Conservation (phyloP, 1,284 basidiomycete genomes). For the Apiotrichum veenhuisii region DNA sequence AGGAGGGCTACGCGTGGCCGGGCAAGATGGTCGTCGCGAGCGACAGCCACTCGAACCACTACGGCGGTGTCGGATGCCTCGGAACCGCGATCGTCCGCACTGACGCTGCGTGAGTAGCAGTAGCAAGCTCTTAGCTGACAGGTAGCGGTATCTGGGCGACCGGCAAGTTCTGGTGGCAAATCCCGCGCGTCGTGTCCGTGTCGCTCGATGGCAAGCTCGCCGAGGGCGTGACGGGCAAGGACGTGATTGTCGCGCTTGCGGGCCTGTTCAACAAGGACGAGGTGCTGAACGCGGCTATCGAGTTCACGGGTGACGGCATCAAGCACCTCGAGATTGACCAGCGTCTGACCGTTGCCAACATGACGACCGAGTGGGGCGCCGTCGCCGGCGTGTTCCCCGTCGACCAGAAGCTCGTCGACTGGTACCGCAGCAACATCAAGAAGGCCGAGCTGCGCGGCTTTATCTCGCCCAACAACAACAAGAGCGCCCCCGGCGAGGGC, state of each 20-base stretch:
- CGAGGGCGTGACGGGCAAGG: slow-evolving; percentile 93
- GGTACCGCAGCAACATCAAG: slow-evolving; percentile 79
- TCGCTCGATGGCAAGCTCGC: slow-evolving; percentile 79
- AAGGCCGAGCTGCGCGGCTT: slow-evolving; percentile 80
- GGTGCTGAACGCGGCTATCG: slow-evolving; percentile 96
- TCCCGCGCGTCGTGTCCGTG: slow-evolving; percentile 93
- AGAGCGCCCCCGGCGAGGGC: slow-evolving; percentile 45
- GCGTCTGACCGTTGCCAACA: slow-evolving; percentile 90
- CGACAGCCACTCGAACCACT: slow-evolving; percentile 94
- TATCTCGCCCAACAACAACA: slow-evolving; percentile 33
- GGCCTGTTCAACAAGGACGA: slow-evolving; percentile 97
- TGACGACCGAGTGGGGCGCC: slow-evolving; percentile 99
- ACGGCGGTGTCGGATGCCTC: slow-evolving; percentile 94
- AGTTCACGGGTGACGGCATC: slow-evolving; percentile 95
- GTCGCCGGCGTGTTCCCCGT: slow-evolving; percentile 93
- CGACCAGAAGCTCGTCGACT: slow-evolving; percentile 73
- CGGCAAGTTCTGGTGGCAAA: slow-evolving; percentile 99
- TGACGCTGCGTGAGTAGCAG: slow-evolving; percentile 44
- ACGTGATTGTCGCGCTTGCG: slow-evolving; percentile 95
- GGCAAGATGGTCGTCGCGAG: slow-evolving; percentile 89
- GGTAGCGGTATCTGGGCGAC: slow-evolving; percentile 87
- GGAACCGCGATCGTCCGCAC: slow-evolving; percentile 95
- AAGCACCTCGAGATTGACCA: slow-evolving; percentile 79
- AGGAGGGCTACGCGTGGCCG: slow-evolving; percentile 95
- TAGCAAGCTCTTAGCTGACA: not conserved